phyloP scores from a whole-genome alignment of 2,329 filamentous ascomycete genomes.

The Pseudogymnoascus sp. region DNA sequence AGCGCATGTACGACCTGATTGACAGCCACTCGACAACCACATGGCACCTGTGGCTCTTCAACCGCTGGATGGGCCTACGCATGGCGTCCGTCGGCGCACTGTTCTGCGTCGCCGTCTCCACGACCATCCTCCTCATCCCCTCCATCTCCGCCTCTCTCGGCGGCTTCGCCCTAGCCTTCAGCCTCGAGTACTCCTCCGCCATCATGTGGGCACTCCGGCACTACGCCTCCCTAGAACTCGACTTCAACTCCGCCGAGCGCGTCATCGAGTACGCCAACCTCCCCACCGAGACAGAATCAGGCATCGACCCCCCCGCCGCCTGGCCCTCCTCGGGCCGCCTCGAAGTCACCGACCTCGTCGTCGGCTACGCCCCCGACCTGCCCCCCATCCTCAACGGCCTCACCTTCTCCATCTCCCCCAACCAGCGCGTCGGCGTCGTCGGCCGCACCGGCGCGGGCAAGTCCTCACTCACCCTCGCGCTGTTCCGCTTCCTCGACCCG shows the following conservation, averaged over 20 bases:
- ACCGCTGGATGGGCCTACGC: conserved; percentile 68
- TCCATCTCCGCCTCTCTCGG: conserved; percentile 61
- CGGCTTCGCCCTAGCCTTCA: conserved; percentile 67
- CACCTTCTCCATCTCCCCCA: conserved; percentile 55
- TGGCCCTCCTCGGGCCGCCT: conserved; percentile 70
- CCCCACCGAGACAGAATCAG: conserved; percentile 56
- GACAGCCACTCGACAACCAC: conserved; percentile 59
- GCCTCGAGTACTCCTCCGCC: conserved; percentile 56
- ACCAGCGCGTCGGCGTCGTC: conserved; percentile 66
- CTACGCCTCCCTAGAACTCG: conserved; percentile 63
- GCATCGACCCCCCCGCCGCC: conserved; percentile 52
- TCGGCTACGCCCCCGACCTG: conserved; percentile 62
- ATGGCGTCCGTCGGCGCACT: conserved; percentile 61
- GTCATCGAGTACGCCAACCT: conserved; percentile 67
- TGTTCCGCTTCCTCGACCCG: conserved; percentile 71
- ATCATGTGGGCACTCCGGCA: conserved; percentile 59
- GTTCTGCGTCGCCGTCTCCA: conserved; percentile 58
- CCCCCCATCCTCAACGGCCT: conserved; percentile 63
- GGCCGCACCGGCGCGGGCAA: conserved; percentile 74
- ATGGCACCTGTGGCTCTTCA: conserved; percentile 63
- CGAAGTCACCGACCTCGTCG: conserved; percentile 64
- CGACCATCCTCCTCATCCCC: conserved; percentile 52
- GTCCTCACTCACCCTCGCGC: conserved; percentile 63
- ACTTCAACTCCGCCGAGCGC: conserved; percentile 72
- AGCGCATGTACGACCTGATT: conserved; percentile 60